These are phyloP conservation scores for Fusarium redolens DNA, from an alignment of 2,329 filamentous ascomycete genomes.

Conservation along the genomic window DNA sequence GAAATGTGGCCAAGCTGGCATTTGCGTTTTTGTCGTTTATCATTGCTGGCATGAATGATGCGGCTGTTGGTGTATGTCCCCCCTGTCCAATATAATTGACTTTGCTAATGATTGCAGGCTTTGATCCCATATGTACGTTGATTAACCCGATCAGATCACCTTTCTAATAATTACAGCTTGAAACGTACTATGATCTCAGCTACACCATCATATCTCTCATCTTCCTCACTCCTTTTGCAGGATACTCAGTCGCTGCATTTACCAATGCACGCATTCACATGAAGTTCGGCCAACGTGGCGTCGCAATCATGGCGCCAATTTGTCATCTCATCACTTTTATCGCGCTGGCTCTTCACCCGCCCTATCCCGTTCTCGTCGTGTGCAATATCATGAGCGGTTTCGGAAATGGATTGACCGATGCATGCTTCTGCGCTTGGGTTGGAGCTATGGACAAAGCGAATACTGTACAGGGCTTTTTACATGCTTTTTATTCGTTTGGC, in stretches of 20 bases:
- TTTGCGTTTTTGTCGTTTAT: constrained; percentile 69
- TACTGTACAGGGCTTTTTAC: constrained; percentile 73
- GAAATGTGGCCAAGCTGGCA: constrained; percentile 47
- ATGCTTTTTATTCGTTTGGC: constrained; percentile 73
- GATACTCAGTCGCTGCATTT: constrained; percentile 71
- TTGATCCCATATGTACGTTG: constrained; percentile 41
- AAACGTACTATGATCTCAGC: constrained; percentile 68
- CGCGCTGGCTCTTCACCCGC: constrained; percentile 70
- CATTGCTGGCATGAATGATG: constrained; percentile 72
- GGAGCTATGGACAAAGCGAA: constrained; percentile 77
- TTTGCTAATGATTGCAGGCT: constrained; percentile 22
- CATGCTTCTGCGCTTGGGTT: constrained; percentile 61
- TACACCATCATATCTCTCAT: constrained; percentile 72
- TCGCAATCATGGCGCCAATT: constrained; percentile 70
- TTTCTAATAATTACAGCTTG: constrained; percentile 56
- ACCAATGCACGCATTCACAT: constrained; percentile 71
- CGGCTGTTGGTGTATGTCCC: constrained; percentile 63
- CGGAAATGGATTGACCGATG: constrained; percentile 72
- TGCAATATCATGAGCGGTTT: constrained; percentile 73
- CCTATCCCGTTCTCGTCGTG: constrained; percentile 71
- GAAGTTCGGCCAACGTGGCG: constrained; percentile 72
- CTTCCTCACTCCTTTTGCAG: constrained; percentile 72
- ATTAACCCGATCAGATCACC: rapidly evolving
- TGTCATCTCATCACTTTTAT: constrained; percentile 72
- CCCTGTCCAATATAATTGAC: rapidly evolving